A percentile compares a stretch with the other conserved stretches of the same genome.
phyloP scores from a whole-genome alignment of 495 filamentous ascomycete species.

The Aspergillus taichungensis region DNA sequence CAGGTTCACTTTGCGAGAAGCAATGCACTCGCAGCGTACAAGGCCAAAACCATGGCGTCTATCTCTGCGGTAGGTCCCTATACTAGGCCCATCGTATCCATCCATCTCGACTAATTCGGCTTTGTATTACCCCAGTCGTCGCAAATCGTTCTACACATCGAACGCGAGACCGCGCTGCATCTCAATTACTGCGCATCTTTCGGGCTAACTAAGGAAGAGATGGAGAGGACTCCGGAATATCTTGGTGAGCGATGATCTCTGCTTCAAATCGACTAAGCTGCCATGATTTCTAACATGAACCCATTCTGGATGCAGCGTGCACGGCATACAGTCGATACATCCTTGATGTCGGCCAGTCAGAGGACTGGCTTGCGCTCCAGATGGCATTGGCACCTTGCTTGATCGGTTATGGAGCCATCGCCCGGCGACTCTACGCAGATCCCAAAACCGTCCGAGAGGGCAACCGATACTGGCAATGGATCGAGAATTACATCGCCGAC shows the following conservation, averaged over 20 bases:
- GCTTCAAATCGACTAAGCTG: slow-evolving; percentile 7
- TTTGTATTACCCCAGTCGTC: slow-evolving; percentile 43
- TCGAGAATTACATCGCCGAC: slow-evolving; percentile 72
- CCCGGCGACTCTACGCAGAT: slow-evolving; percentile 51
- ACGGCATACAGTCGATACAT: slow-evolving; percentile 60
- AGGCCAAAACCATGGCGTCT: slow-evolving; percentile 62
- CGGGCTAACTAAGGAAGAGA: slow-evolving; percentile 65
- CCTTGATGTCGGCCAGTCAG: slow-evolving; percentile 77
- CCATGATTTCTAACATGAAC: slow-evolving; percentile 29
- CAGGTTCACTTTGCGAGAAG: slow-evolving; percentile 80
- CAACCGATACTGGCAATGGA: slow-evolving; percentile 86
- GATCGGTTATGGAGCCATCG: slow-evolving; percentile 77
- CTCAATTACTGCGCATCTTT: slow-evolving; percentile 71
- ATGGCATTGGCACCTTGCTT: slow-evolving; percentile 77
- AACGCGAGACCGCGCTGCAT: slow-evolving; percentile 72
- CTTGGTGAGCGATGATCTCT: slow-evolving; percentile 46
- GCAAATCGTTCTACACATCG: slow-evolving; percentile 61
- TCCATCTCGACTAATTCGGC: not conserved
- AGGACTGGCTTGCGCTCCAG: slow-evolving; percentile 78
- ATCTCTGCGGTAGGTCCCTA: slow-evolving; percentile 47
- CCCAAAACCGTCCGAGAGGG: slow-evolving; percentile 46
- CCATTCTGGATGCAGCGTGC: slow-evolving; percentile 23
- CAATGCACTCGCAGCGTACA: slow-evolving; percentile 76
- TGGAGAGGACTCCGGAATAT: slow-evolving; percentile 63
- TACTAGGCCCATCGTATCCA: not conserved